phyloP scores from a whole-genome alignment of 306 rosid species.

The Morella rubra region DNA sequence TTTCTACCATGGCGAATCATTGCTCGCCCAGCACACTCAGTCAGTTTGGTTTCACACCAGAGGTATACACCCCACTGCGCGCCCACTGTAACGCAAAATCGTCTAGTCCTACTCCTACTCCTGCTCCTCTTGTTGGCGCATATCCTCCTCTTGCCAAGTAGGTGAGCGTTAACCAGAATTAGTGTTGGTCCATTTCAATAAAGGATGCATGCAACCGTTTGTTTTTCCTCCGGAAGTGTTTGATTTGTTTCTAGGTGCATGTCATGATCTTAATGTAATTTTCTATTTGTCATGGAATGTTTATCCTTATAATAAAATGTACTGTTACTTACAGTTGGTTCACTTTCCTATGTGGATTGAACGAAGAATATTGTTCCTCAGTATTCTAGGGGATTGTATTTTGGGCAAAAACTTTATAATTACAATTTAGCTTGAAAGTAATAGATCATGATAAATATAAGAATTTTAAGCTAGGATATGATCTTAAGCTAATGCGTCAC shows the following conservation, averaged over 20 bases:
- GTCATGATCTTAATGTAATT: background rate
- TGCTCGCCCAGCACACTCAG: background rate
- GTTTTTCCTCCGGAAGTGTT: background rate
- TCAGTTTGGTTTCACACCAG: background rate
- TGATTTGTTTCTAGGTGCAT: too few species aligned
- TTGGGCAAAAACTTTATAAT: too few species aligned
- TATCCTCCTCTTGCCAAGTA: background rate
- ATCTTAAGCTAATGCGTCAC: too few species aligned
- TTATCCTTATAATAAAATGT: too few species aligned
- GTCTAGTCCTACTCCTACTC: background rate
- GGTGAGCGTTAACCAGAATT: background rate
- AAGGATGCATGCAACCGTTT: background rate
- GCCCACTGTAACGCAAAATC: background rate
- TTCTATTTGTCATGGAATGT: too few species aligned
- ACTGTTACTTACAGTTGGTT: background rate
- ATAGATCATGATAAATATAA: too few species aligned
- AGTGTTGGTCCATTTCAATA: background rate
- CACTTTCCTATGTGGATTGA: background rate
- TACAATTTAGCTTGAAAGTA: too few species aligned
- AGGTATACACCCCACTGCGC: background rate
- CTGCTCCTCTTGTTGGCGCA: background rate
- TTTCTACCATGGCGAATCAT: too few species aligned
- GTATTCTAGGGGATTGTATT: too few species aligned
- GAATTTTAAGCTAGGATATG: too few species aligned
- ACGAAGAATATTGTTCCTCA: background rate